These are phyloP conservation scores for Amauroascus niger DNA, from an alignment of 2,329 filamentous ascomycete genomes.

Conservation along the genomic window DNA sequence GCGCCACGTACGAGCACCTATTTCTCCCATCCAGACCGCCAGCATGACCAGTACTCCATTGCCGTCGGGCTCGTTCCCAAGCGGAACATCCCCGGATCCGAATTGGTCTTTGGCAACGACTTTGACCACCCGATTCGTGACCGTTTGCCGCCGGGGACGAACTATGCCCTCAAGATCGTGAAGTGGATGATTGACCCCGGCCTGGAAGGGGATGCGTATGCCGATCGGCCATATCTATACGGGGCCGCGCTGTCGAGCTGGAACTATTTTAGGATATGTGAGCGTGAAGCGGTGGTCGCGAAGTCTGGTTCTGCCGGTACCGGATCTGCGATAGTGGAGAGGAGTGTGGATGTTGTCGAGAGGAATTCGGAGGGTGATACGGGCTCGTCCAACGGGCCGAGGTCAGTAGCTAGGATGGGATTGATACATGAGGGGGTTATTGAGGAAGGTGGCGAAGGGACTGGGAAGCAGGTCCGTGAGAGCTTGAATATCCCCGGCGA, in stretches of 20 bases:
- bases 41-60: slow-evolving; percentile 74
- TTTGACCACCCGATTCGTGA: slow-evolving; percentile 87
- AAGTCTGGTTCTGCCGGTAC: slow-evolving; percentile 10
- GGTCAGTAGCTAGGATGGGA: slow-evolving; percentile 24
- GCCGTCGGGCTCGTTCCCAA: slow-evolving; percentile 70
- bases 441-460: slow-evolving; percentile 56
- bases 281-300: slow-evolving; percentile 21
- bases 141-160: slow-evolving; percentile 74
- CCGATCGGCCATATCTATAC: slow-evolving; percentile 76
- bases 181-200: slow-evolving; percentile 88
- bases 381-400: slow-evolving; percentile 18
- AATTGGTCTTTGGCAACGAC: slow-evolving; percentile 89
- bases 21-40: slow-evolving; percentile 62
- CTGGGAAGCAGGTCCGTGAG: slow-evolving; percentile 41
- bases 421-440: slow-evolving; percentile 48
- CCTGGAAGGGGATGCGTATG: slow-evolving; percentile 79
- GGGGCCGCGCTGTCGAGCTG: slow-evolving; percentile 72
- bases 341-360: background rate
- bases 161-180: slow-evolving; percentile 72
- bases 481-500: slow-evolving; percentile 44
- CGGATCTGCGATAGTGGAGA: background rate
- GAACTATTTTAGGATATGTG: slow-evolving; percentile 62
- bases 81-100: slow-evolving; percentile 51
- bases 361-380: background rate
- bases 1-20: slow-evolving; percentile 66